Base-by-base conservation (phyloP, 2,329 filamentous ascomycete genomes). In the Arthroderma sp. region DNA sequence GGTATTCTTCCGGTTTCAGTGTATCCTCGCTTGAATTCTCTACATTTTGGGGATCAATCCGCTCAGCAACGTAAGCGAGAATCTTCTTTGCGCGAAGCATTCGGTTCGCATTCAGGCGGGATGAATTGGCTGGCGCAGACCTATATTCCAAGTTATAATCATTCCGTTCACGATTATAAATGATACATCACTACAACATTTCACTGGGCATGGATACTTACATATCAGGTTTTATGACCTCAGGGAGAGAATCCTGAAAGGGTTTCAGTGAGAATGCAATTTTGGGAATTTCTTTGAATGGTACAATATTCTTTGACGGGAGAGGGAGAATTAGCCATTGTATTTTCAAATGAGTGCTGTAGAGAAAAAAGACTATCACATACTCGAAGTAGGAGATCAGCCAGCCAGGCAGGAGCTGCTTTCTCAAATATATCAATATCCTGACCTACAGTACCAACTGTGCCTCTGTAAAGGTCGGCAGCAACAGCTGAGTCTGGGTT, bases 61-160 rank as follows among this genome's bases (percentile, higher is more conserved):
- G 81, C 71, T 98, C 93, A 0, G 90, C 88, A 17, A 98, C 83
- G 66, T 98, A 98, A 0, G 84, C 83, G 58, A 97, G 74, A 21
- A 98, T 93, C 77, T 98, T 98, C 74, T 89, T 91, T 2, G 94
- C 89, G 51, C 93, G 82, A 54, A 98, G 78, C 93, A 98, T 97
- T 57, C 91, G 83, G 68, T 97, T 98, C 9, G 93, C 93, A 69
- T 97, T 98, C 55, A 98, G 79, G 23, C 93, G 85, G 63, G 91
- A 91, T 70, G 91, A 95, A 55, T 85, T 81, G 58, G 63, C 65
- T n/a, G 63, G 64, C 13, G 61, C 65, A 35, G 28, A 19, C 23
- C 33, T 54, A 2, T 38, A 54, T 38, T 28, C 7, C 19, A 13
- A 13, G 23, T 54, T 39, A 54, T 9, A n/a, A 11, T 17, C 4